phyloP scores from a whole-genome alignment of 305 asterid species.

The Striga hermonthica region DNA sequence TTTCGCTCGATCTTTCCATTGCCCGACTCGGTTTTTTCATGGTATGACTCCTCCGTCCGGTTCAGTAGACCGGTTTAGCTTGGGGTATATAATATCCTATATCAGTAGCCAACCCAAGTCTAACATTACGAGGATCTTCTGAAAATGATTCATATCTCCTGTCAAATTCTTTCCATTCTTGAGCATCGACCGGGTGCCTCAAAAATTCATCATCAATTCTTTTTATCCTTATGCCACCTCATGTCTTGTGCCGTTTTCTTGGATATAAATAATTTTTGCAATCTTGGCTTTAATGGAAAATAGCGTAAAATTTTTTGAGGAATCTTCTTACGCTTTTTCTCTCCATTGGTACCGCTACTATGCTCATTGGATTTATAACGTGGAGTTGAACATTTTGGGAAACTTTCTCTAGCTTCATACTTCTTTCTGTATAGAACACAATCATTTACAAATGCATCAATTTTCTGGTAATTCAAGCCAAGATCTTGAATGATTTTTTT shows the following conservation, averaged over 20 bases:
- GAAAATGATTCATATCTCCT: neutral
- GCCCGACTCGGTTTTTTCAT: no score
- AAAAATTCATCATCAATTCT: neutral
- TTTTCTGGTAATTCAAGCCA: neutral
- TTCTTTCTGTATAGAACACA: constrained; percentile 5
- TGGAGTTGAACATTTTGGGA: neutral
- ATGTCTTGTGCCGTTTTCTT: neutral
- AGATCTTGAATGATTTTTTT: neutral
- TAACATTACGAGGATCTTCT: neutral
- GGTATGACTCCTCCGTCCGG: no score
- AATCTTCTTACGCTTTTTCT: neutral
- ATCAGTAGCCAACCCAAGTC: neutral
- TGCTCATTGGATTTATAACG: no score
- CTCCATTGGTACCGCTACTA: no score
- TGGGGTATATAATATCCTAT: no score
- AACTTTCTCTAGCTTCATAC: neutral
- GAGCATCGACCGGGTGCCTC: neutral
- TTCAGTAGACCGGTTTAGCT: no score
- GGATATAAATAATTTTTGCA: neutral
- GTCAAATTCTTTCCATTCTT: neutral
- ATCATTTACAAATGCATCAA: constrained; percentile 4
- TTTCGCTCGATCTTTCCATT: no score
- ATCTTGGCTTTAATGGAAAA: neutral
- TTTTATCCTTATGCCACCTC: neutral
- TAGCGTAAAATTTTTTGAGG: neutral